Evolutionary conservation across 352 stramenopile species (phyloP).

Genomic region (Nothophytophthora sp.): DNA sequence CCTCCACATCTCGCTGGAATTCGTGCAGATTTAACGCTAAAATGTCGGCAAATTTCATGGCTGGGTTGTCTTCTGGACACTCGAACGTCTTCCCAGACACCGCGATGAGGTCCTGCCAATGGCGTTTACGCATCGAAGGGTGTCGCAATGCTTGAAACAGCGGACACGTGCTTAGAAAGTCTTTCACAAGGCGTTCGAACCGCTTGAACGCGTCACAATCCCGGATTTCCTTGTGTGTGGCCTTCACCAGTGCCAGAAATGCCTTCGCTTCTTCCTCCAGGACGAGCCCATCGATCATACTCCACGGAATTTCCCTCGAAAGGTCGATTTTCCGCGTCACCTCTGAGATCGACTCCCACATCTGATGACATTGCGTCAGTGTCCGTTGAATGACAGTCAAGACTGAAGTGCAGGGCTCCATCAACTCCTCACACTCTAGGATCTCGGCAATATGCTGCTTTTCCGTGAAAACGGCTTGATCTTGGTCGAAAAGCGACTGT

Average conservation of each 20-base stretch:
- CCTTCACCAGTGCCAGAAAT: slow-evolving; percentile 89
- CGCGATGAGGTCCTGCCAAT: slow-evolving; percentile 72
- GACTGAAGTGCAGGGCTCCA: slow-evolving; percentile 79
- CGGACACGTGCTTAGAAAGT: slow-evolving; percentile 78
- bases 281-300: slow-evolving; percentile 88
- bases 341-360: slow-evolving; percentile 89
- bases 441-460: slow-evolving; percentile 92
- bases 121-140: slow-evolving; percentile 68
- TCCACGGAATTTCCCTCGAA: slow-evolving; percentile 91
- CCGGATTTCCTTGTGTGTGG: slow-evolving; percentile 84
- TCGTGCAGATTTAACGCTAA: slow-evolving; percentile 83
- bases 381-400: slow-evolving; percentile 77
- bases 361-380: slow-evolving; percentile 69
- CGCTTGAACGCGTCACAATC: slow-evolving; percentile 92
- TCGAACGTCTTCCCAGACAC: slow-evolving; percentile 61
- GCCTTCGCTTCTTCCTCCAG: slow-evolving; percentile 94
- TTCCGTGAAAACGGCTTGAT: slow-evolving; percentile 38
- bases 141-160: slow-evolving; percentile 81
- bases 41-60: slow-evolving; percentile 79
- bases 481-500: slow-evolving; percentile 30
- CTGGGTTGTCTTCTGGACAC: slow-evolving; percentile 66
- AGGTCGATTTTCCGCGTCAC: slow-evolving; percentile 90
- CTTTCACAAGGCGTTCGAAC: slow-evolving; percentile 74
- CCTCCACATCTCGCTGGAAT: slow-evolving; percentile 84
- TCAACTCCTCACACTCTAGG: slow-evolving; percentile 91